phyloP scores from a whole-genome alignment of 305 asterid genomes.

The Ruellia speciosa region DNA sequence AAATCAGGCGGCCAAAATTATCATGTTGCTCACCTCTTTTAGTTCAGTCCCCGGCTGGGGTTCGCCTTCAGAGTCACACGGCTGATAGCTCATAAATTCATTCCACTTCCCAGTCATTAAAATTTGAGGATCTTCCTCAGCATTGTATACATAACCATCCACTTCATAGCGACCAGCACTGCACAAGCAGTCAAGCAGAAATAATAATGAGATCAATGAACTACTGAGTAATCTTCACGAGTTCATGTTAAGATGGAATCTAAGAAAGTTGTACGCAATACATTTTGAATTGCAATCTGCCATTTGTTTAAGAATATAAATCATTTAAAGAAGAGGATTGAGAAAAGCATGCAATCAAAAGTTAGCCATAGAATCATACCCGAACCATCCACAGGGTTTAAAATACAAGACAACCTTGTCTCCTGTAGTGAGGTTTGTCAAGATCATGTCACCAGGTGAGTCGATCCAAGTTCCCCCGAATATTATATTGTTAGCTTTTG shows the following conservation, averaged over 20 bases:
- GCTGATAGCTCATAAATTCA: conserved; percentile 49
- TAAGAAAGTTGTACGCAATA: not conserved
- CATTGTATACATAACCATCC: conserved; percentile 56
- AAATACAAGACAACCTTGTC: conserved; percentile 54
- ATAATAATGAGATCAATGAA: conserved; percentile 6
- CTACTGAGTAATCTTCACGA: too few relatives aligned
- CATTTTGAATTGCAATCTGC: not conserved
- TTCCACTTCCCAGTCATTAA: conserved; percentile 68
- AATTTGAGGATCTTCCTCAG: conserved; percentile 51
- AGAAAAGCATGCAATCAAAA: not conserved
- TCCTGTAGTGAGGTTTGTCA: conserved; percentile 57
- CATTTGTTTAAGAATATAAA: not conserved
- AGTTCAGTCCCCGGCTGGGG: conserved; percentile 42
- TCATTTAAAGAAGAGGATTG: not conserved
- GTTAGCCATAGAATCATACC: conserved; percentile 27
- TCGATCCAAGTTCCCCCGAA: conserved; percentile 67
- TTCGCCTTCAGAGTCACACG: conserved; percentile 61
- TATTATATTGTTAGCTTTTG: conserved; percentile 54
- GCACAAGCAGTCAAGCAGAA: conserved; percentile 11
- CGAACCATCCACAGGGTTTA: conserved; percentile 73
- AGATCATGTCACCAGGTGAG: conserved; percentile 61
- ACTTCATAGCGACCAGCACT: conserved; percentile 65
- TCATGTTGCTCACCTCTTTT: conserved; percentile 38
- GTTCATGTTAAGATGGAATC: too few relatives aligned
- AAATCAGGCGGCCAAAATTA: not conserved